A percentile compares a stretch with the other conserved stretches of the same genome.
phyloP scores from a whole-genome alignment of 257 asterid species.

The Solanum virginianum region DNA sequence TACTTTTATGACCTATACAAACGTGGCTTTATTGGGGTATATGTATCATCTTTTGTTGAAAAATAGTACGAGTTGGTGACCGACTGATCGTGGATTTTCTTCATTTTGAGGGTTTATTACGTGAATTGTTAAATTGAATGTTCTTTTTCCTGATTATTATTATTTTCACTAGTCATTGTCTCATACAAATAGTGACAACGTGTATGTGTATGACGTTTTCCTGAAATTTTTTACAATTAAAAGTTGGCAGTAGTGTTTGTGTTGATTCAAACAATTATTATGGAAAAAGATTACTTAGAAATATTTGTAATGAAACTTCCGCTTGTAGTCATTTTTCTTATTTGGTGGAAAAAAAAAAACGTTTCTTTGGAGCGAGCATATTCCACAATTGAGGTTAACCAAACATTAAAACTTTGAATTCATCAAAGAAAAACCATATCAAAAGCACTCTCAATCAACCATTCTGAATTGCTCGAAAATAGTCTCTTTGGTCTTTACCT shows the following conservation, averaged over 20 bases:
- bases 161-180: background rate
- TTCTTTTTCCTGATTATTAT: background rate
- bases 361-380: background rate
- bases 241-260: background rate
- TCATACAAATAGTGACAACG: background rate
- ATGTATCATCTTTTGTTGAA: background rate
- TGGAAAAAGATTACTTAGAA: background rate
- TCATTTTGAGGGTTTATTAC: too few species aligned
- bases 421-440: background rate
- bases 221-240: background rate
- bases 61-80: background rate
- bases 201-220: background rate
- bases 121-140: background rate
- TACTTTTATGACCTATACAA: background rate
- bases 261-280: background rate
- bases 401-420: background rate
- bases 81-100: background rate
- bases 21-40: background rate
- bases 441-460: background rate
- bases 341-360: background rate
- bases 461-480: background rate
- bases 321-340: background rate
- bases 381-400: background rate
- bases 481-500: too few species aligned
- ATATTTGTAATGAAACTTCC: background rate